A percentile compares a stretch with the other conserved stretches of the same genome.
Conservation (phyloP, 1,139 yeast species). For the Pneumocystis jirovecii region DNA sequence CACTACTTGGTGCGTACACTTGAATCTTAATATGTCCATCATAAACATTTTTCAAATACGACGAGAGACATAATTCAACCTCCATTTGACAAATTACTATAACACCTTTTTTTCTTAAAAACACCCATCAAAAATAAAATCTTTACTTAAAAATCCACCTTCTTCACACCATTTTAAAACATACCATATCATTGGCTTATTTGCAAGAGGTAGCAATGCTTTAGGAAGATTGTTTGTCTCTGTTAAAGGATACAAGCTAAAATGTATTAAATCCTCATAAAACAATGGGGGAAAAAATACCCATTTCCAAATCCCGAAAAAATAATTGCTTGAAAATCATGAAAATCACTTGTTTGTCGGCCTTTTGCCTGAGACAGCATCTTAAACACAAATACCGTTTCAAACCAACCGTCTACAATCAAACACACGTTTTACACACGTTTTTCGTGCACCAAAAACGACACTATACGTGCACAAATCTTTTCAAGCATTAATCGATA, state of each 20-base stretch:
- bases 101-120: slow-evolving; percentile 21
- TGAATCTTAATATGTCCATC: slow-evolving; percentile 14
- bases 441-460: no score
- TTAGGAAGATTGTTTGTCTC: slow-evolving; percentile 34
- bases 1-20: slow-evolving; percentile 11
- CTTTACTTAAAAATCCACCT: slow-evolving; percentile 45
- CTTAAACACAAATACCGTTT: no score
- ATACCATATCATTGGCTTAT: slow-evolving; percentile 76
- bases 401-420: no score
- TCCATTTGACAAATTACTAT: slow-evolving; percentile 37
- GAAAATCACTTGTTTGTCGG: background rate
- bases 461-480: no score
- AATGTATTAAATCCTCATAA: background rate
- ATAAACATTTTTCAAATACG: slow-evolving; percentile 15
- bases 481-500: no score
- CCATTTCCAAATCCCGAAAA: slow-evolving; percentile 13
- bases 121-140: slow-evolving; percentile 23
- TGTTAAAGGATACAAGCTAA: slow-evolving; percentile 11
- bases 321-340: slow-evolving; percentile 11
- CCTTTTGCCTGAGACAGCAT: background rate
- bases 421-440: no score
- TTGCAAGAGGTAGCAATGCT: slow-evolving; percentile 79
- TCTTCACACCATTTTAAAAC: slow-evolving; percentile 86
- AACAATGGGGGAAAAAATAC: background rate
- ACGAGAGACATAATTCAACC: slow-evolving; percentile 20